Base-by-base conservation (phyloP, 805 yeast genomes). In the Kuraishia ogatae region DNA sequence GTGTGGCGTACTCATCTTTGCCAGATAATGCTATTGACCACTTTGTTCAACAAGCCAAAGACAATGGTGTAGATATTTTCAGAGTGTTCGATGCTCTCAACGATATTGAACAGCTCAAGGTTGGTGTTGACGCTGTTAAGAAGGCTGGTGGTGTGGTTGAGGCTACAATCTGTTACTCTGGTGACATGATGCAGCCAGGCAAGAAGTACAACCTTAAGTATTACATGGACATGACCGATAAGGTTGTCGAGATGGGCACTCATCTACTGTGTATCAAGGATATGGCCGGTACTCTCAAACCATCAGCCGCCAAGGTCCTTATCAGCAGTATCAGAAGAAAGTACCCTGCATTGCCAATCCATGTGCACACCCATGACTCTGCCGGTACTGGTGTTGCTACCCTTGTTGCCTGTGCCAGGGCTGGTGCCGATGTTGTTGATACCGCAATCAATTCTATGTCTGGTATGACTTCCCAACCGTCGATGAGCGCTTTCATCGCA, bases 321-420 rank as follows among this genome's bases (percentile, higher is more conserved):
- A 81, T 94, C 63, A 83, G 92, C 58, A 76, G 89, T 28, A 83
- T 94, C 64, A 84, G 99, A 75, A 82, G 80, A 58, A 85, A 81
- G 72, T 89, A 88, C 74, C 99, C 99, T 56, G 83, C 89, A 66
- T 79, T 94, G 68, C 97, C 98, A 63, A 94, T 94, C 68, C 99
- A 94, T 70, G 97, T 94, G 50, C 99, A 94, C 75, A 92, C 98
- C 39, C 99, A 94, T 74, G 99, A 94, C 75, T 92, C 98, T 60
- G 99, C 99, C 43, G 99, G 99, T 77, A 94, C 99, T 55, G 99
- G 96, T 74, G 97, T 94, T 61, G 93, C 97, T 50, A 87, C 97
- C 39, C 92, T 93, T 94, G 86, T 86, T 64, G 97, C 94, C 2
- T 86, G 92, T 71, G 97, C 97, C 20, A 71, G 78, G 63, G 96